Evolutionary conservation across 208 protist genomes (phyloP), one percentile per base, ranked within the genome.

Genomic region (Phytomonas serpens): DNA sequence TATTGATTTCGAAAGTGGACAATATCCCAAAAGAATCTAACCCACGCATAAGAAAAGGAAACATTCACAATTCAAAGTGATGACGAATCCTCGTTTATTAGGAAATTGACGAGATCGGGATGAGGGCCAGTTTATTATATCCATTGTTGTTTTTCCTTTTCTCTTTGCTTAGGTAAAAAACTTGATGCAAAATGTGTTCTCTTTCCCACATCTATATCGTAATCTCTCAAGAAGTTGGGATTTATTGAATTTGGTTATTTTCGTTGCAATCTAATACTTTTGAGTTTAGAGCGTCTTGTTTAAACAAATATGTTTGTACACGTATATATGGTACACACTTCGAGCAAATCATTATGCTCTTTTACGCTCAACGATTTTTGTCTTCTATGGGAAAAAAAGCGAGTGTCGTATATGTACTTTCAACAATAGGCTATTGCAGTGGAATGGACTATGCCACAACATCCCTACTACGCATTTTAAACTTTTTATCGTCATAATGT

Each of bases 221-320:
- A 16, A 52, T 19, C 14, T 52, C 2, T 52, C 3, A 19, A 4
- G 23, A 52, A n/a, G 13, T 52, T 16, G 23, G 0, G 61, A 19
- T 61, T 71, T 62, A 37, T 63, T 36, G 52, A 42, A 64, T 61
- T 32, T 71, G 14, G 42, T 63, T 61, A 52, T 52, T 31, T 61
- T 31, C 36, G 42, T 23, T 69, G 32, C 66, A 52, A 13, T 38
- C 30, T 40, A 13, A 38, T 29, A 69, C 16, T 9, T 34, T 68
- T 68, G 4, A n/a, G n/a, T 52, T 52, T 52, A 52, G 23, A 52
- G 23, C 4, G 37, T 4, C 37, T 42, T 42, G 4, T 42, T 42
- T 42, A 42, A 42, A 42, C 4, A 42, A 14, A 52, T 19, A 52
- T 52, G 23, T 52, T n/a, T 52, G 23, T 52, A 52, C 23, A 52